Conservation (phyloP, 148 eudicot genomes). For the Cornus suecica region DNA sequence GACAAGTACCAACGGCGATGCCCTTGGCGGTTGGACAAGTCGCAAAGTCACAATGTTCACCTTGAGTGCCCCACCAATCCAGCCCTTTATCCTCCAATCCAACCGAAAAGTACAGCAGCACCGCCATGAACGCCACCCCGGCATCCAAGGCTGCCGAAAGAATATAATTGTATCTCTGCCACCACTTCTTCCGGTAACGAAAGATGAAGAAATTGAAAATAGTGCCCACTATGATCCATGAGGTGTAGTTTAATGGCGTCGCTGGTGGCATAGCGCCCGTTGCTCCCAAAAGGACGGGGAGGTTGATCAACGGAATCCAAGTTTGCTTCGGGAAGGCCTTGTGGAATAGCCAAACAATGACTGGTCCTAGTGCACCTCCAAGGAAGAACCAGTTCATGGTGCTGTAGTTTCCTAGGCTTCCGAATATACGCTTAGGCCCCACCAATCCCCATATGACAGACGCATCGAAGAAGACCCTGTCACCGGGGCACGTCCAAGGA, state of each 20-base stretch:
- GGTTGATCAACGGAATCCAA: conserved; percentile 88
- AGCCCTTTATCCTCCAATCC: conserved; percentile 61
- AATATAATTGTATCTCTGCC: conserved; percentile 94
- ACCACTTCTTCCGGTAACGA: conserved; percentile 83
- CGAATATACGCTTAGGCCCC: conserved; percentile 88
- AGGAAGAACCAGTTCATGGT: conserved; percentile 95
- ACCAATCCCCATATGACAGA: conserved; percentile 97
- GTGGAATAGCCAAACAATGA: conserved; percentile 82
- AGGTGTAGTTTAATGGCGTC: conserved; percentile 78
- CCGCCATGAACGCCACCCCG: conserved; percentile 98
- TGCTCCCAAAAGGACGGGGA: conserved; percentile 93
- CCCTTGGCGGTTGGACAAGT: conserved; percentile 90
- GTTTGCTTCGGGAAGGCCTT: conserved; percentile 78
- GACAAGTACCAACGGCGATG: conserved; percentile 69
- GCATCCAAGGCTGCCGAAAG: conserved; percentile 95
- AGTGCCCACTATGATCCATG: conserved; percentile 85
- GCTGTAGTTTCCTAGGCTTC: conserved; percentile 68
- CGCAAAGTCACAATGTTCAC: conserved; percentile 85
- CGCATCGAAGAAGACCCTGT: conserved; percentile 91
- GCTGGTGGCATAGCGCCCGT: conserved; percentile 89
- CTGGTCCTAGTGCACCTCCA: conserved; percentile 84
- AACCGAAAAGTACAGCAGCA: conserved; percentile 65
- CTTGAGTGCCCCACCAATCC: conserved; percentile 91
- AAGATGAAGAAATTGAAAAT: conserved; percentile 82
- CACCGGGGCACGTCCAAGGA: conserved; percentile 95